Base-by-base conservation (phyloP, 306 rosid genomes). In the Gynostemma pentaphyllum region DNA sequence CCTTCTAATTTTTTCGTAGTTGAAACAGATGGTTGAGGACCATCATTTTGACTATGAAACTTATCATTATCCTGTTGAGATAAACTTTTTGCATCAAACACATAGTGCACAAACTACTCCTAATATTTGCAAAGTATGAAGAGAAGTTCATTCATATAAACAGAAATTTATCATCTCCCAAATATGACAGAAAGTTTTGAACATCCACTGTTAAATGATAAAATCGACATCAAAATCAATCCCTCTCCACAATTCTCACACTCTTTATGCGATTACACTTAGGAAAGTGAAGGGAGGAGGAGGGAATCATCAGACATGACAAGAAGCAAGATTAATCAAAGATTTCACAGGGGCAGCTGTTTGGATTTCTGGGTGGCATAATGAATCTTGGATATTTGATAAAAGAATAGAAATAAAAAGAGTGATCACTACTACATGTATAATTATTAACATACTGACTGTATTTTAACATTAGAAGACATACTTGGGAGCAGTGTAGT, bases 381-480 rank as follows among this genome's bases (percentile, higher is more conserved):
- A 27, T 26, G 15, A 28, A 42, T 62, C 12, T 55, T 10, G 32
- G 41, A 18, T 30, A 32, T 18, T 32, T 5, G 27, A 54, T 30
- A n/a, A 28, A 54, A 30, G 18, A 8, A 55, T 44, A 55, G 9
- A 41, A 16, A 32, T 16, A 44, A 16, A 44, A 55, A 9, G 32
- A 55, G n/a, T 21, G 26, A 55, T 55, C 44, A 18, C n/a, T 16
- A 26, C 27, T 23, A 10, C 62, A 55, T 55, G 40, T 32, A 55
- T 39, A 55, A 30, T 18, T 18, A 15, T 37, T 66, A 53, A 75
- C 97, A 85, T 83, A 85, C 97, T 7, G 68, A 45, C 34, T 75
- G 74, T 62, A 69, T 69, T 34, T 75, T 76, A 49, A 72, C 59
- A 59, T 51, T 80, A 63, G 86, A 72, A 62, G 57, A 67, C 56